Evolutionary conservation across 2,329 filamentous ascomycete genomes (phyloP), one percentile per base, ranked within the genome.

Genomic region (Cladophialophora exuberans): DNA sequence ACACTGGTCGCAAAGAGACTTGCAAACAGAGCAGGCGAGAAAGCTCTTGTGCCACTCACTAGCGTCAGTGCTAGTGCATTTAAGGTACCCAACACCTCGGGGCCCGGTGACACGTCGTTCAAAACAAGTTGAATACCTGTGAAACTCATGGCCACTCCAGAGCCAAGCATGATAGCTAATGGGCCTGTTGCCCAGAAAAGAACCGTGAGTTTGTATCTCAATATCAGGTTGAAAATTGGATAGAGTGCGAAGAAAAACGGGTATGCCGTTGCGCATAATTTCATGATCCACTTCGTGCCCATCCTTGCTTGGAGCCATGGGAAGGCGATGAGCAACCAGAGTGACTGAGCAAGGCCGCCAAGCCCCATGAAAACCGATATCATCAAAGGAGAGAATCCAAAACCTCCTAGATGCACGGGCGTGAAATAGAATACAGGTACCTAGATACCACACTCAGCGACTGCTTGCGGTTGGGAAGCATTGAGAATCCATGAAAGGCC

Each of bases 241-340:
- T 73, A 75, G 9, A 71, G 15, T 1, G 69, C 66, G 67, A 90
- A 85, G 67, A 89, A 85, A 45, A 85, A 65, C 0, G 88, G 87
- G 73, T 87, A 91, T 0, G 67, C 73, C 26, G 66, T 61, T 1
- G 78, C 79, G 66, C 86, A 88, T 6, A 72, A 61, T 4, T 79
- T 78, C 57, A 93, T 73, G 0, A 92, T 74, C 3, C 78, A 80
- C 20, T 83, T 84, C 5, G 87, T 91, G 7, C 88, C 87, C 18
- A 85, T 68, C 17, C 81, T 81, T 30, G 71, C 74, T 65, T 93
- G 88, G 1, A 93, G 69, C 0, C 77, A 73, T 1, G 89, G 88
- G 66, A 93, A 92, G 26, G 80, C 74, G 11, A 89, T 59, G 0
- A 93, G 76, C 1, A 90, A 80, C 88, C 88, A 93, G 5, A 82